Evolutionary conservation across 1,284 basidiomycete species (phyloP), one percentile per base, ranked within the genome.

Genomic region (Hemileccinum hortonii): DNA sequence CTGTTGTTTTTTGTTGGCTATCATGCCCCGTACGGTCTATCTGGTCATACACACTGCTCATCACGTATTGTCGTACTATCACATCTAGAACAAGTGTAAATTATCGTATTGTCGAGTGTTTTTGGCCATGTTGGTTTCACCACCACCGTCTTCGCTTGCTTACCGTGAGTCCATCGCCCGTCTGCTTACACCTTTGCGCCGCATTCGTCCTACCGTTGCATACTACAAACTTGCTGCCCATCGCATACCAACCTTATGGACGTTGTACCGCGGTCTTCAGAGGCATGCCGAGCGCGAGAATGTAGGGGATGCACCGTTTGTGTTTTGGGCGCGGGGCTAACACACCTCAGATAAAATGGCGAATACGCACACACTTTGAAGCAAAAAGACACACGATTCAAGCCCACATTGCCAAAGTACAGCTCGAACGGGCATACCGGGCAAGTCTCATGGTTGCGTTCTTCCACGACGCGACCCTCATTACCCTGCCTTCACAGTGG

Each of bases 161-260:
- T 81, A 81, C 58, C 81, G 84, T n/a, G 69, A 75, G 37, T 74
- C 74, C 14, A 69, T 87, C 26, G 77, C 81, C 0, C 57, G 66
- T 42, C 69, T 80, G n/a, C 61, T 89, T n/a, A 78, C 82, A 4
- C 70, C 78, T 32, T 67, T 88, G 0, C 75, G 78, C 35, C 79
- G 81, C 29, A 72, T 82, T 3, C 76, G 81, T n/a, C 81, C 86
- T 9, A 73, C 75, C 15, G 75, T 81, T 4, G 83, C 88, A 6
- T 92, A 94, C 66, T 92, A 79, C 63, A 66, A 79, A 44, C 83
- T 93, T 38, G 73, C 76, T 0, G 82, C 82, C 0, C 93, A 95
- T 66, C 81, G 85, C 24, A 69, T 84, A 29, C 91, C 92, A 3
- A 92, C 90, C 0, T 67, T 87, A 64, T 84, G 85, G 83, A 66